Evolutionary conservation across 192 early-diverging fungal species (phyloP).

Genomic region (Helicostylum pulchrum): DNA sequence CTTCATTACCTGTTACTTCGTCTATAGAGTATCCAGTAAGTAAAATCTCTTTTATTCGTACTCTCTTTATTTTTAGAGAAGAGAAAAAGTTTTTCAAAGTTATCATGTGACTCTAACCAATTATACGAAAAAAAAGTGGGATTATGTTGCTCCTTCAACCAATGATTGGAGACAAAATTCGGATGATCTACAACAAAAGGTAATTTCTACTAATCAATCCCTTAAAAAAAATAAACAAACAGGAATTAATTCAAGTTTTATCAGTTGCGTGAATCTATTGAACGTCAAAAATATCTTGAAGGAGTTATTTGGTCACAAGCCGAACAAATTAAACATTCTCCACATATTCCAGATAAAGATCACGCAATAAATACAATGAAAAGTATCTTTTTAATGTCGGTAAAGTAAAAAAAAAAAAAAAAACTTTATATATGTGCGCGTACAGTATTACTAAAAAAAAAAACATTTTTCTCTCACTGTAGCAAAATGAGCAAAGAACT

Average conservation of each 20-base stretch:
- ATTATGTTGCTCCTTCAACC: conserved; percentile 10
- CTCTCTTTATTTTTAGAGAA: no score
- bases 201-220: neutral
- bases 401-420: no score
- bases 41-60: no score
- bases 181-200: conserved; percentile 27
- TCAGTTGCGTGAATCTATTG: conserved; percentile 23
- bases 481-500: conserved; percentile 36
- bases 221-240: conserved; percentile 2
- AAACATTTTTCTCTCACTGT: no score
- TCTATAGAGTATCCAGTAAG: conserved; percentile 21
- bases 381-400: conserved; percentile 23
- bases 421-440: no score
- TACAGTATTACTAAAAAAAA: no score
- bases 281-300: conserved; percentile 19
- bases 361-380: conserved; percentile 21
- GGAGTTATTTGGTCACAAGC: conserved; percentile 22
- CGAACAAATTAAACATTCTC: conserved; percentile 15
- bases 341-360: neutral
- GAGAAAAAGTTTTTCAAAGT: neutral
- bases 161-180: neutral
- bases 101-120: conserved; percentile 7
- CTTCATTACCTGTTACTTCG: conserved; percentile 11
- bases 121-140: conserved; percentile 19
- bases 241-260: neutral